These are phyloP conservation scores for Euryodendron excelsum DNA, from an alignment of 148 eudicot species.

Conservation along the genomic window DNA sequence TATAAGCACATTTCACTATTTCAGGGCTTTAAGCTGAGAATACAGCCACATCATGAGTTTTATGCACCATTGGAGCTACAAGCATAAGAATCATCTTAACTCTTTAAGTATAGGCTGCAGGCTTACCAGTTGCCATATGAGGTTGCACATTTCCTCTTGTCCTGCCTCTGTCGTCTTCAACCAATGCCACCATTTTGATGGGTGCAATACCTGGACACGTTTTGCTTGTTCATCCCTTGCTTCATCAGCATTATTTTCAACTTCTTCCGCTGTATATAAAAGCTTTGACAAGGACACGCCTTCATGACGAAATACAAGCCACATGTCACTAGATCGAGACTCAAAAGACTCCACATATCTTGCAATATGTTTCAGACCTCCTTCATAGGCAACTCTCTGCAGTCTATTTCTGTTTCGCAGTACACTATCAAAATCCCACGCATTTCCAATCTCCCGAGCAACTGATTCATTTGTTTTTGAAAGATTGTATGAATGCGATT, in stretches of 20 bases:
- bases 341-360: conserved; percentile 96
- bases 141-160: conserved; percentile 68
- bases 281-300: conserved; percentile 93
- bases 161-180: conserved; percentile 87
- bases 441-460: conserved; percentile 30
- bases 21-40: not conserved
- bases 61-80: not conserved
- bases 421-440: conserved; percentile 34
- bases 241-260: conserved; percentile 40
- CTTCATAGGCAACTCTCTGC: conserved; percentile 46
- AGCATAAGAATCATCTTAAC: not conserved
- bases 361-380: conserved; percentile 88
- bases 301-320: conserved; percentile 96
- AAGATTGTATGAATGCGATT: conserved; percentile 26
- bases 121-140: conserved; percentile 86
- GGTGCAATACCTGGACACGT: conserved; percentile 67
- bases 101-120: not conserved
- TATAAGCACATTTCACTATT: not conserved
- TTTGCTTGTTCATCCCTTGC: conserved; percentile 46
- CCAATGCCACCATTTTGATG: conserved; percentile 99
- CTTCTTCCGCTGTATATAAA: conserved; percentile 79
- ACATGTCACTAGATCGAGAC: conserved; percentile 84
- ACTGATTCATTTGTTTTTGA: conserved; percentile 32
- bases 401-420: conserved; percentile 28
- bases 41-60: not conserved